A percentile compares a stretch with the other conserved stretches of the same genome.
phyloP scores from a whole-genome alignment of 169 alveolate genomes.

The Babesia divergens region DNA sequence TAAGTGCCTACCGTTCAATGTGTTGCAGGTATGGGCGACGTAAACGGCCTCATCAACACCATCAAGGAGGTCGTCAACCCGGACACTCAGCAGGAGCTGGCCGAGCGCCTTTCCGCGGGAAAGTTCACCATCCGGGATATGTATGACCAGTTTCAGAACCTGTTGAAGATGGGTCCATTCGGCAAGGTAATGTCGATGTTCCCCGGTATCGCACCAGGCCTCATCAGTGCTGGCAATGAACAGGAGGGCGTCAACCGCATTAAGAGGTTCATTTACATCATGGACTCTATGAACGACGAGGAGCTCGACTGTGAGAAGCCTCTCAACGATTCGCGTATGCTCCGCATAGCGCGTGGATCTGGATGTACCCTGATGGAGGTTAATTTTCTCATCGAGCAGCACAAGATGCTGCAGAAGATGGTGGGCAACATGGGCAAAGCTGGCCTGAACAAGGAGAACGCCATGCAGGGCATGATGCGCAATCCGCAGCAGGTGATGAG shows the following conservation, averaged over 20 bases:
- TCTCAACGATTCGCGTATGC: constrained; percentile 86
- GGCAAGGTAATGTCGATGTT: constrained; percentile 93
- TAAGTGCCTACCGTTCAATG: neutral
- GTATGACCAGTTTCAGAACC: constrained; percentile 92
- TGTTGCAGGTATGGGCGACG: constrained; percentile 94
- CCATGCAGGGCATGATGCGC: constrained; percentile 86
- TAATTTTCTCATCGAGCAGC: constrained; percentile 89
- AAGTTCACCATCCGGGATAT: constrained; percentile 93
- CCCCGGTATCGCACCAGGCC: constrained; percentile 87
- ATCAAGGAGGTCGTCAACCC: constrained; percentile 93
- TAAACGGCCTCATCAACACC: constrained; percentile 92
- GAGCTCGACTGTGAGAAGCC: constrained; percentile 92
- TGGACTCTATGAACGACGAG: constrained; percentile 96
- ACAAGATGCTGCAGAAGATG: constrained; percentile 93
- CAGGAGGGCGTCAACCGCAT: constrained; percentile 94
- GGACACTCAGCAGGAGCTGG: constrained; percentile 92
- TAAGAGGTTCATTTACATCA: constrained; percentile 91
- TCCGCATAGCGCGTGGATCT: constrained; percentile 93
- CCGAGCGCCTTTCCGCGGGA: constrained; percentile 92
- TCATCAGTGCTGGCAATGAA: constrained; percentile 91
- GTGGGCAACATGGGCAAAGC: constrained; percentile 95
- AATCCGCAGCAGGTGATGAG: constrained; percentile 92
- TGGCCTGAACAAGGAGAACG: constrained; percentile 89
- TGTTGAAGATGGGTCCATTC: constrained; percentile 94
- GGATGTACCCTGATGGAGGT: constrained; percentile 91